Evolutionary conservation across 2,329 filamentous ascomycete species (phyloP).

Genomic region (Aphanocladium album): DNA sequence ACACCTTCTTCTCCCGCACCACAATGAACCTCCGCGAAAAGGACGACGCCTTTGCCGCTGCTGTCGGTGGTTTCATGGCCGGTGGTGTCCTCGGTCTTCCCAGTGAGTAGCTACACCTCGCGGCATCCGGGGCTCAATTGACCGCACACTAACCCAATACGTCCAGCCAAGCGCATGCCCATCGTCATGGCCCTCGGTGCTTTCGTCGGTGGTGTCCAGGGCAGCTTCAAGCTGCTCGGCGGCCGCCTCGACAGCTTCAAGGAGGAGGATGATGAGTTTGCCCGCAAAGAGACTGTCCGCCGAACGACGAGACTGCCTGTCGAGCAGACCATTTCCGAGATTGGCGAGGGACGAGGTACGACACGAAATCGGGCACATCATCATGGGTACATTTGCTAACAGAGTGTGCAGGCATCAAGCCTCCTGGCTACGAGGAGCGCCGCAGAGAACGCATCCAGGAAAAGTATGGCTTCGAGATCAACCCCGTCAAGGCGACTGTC

Average conservation of each 20-base stretch:
- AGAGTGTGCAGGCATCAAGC: slow-evolving; percentile 61
- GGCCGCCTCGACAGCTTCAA: slow-evolving; percentile 50
- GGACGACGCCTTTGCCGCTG: slow-evolving; percentile 72
- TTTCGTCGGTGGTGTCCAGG: slow-evolving; percentile 51
- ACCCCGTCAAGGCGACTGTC: slow-evolving; percentile 52
- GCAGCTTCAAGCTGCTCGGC: slow-evolving; percentile 64
- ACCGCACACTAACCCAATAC: neutral
- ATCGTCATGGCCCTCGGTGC: slow-evolving; percentile 64
- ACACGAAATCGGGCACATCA: slow-evolving; percentile 8
- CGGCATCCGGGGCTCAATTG: neutral
- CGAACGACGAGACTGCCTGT: slow-evolving; percentile 68
- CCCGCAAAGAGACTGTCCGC: slow-evolving; percentile 68
- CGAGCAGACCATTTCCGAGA: slow-evolving; percentile 72
- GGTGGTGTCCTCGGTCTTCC: slow-evolving; percentile 68
- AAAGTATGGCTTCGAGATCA: slow-evolving; percentile 82
- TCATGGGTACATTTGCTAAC: slow-evolving; percentile 14
- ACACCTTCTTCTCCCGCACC: slow-evolving; percentile 70
- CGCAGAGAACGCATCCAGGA: slow-evolving; percentile 76
- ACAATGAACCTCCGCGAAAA: slow-evolving; percentile 81
- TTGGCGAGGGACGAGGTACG: slow-evolving; percentile 85
- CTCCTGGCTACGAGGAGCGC: slow-evolving; percentile 78
- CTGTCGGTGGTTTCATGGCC: slow-evolving; percentile 69
- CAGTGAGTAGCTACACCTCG: slow-evolving; percentile 46
- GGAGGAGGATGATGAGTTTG: slow-evolving; percentile 63
- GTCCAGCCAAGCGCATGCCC: slow-evolving; percentile 52